These are phyloP conservation scores for Fusarium nodosum DNA, from an alignment of 2,329 filamentous ascomycete species.

Conservation along the genomic window DNA sequence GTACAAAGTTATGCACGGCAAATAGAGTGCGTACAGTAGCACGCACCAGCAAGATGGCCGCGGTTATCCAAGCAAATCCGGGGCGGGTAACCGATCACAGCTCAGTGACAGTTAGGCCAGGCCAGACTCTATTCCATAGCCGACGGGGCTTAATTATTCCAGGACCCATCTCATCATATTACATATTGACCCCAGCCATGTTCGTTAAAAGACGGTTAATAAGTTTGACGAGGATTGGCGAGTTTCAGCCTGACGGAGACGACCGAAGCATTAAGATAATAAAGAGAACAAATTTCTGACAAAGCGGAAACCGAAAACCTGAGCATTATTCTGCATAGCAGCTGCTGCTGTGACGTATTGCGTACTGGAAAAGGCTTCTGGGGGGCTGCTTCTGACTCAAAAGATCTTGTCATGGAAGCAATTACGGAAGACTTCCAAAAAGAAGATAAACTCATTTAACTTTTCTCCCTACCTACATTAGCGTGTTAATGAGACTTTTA, in stretches of 20 bases:
- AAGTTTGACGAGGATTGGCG: conserved; percentile 28
- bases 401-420: conserved; percentile 4
- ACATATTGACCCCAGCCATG: not conserved
- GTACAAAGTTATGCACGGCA: conserved; percentile 33
- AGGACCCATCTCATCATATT: not conserved
- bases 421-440: conserved; percentile 12
- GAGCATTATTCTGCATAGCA: not conserved
- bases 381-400: not conserved
- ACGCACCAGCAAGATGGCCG: conserved; percentile 19
- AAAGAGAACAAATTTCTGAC: not conserved
- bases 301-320: not conserved
- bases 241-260: conserved; percentile 36
- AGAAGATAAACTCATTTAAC: conserved; percentile 32
- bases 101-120: not conserved
- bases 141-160: conserved; percentile 19
- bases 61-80: conserved; percentile 40
- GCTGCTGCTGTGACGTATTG: not conserved
- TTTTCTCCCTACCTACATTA: conserved; percentile 36
- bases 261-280: conserved; percentile 8
- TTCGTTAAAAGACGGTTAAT: conserved; percentile 7
- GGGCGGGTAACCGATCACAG: conserved; percentile 48
- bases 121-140: conserved; percentile 8
- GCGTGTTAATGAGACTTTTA: conserved; percentile 21
- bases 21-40: conserved; percentile 40
- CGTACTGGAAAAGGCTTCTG: not conserved